Evolutionary conservation across 2,329 filamentous ascomycete species (phyloP).

Genomic region (Xenoacremonium recifei): DNA sequence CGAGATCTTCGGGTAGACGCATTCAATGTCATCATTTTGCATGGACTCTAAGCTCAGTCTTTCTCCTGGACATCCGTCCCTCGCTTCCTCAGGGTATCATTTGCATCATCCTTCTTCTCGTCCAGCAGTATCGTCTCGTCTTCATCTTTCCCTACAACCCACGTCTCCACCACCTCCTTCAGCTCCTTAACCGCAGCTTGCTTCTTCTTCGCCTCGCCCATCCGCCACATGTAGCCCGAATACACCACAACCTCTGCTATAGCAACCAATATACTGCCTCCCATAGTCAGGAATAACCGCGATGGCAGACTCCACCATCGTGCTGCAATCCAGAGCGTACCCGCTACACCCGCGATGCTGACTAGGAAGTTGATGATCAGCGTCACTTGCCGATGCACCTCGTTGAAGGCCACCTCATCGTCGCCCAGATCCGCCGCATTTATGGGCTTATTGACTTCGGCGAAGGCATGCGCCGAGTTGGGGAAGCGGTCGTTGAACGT

Average conservation of each 20-base stretch:
- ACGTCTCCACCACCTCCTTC: slow-evolving; percentile 69
- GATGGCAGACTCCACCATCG: slow-evolving; percentile 73
- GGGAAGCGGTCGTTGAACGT: slow-evolving; percentile 61
- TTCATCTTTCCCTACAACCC: slow-evolving; percentile 55
- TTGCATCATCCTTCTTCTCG: slow-evolving; percentile 16
- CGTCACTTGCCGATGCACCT: slow-evolving; percentile 77
- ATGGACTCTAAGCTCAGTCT: too few relatives aligned
- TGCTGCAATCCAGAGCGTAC: slow-evolving; percentile 75
- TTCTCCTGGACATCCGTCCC: slow-evolving; percentile 11
- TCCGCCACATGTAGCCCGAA: slow-evolving; percentile 69
- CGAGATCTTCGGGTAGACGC: too few relatives aligned
- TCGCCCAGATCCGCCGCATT: slow-evolving; percentile 53
- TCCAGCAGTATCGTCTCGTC: slow-evolving; percentile 24
- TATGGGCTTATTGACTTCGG: slow-evolving; percentile 50
- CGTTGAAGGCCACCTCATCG: slow-evolving; percentile 61
- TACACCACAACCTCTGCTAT: slow-evolving; percentile 79
- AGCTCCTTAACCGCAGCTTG: slow-evolving; percentile 61
- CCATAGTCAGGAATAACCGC: slow-evolving; percentile 68
- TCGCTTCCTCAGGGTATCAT: slow-evolving; percentile 26
- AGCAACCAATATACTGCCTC: slow-evolving; percentile 66
- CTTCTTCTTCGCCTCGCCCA: slow-evolving; percentile 65
- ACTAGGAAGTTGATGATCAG: slow-evolving; percentile 88
- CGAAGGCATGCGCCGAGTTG: slow-evolving; percentile 52
- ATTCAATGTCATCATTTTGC: too few relatives aligned
- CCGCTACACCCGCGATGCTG: slow-evolving; percentile 77